These are phyloP conservation scores for Metschnikowia gruessii DNA, from an alignment of 805 yeast genomes.

Conservation along the genomic window DNA sequence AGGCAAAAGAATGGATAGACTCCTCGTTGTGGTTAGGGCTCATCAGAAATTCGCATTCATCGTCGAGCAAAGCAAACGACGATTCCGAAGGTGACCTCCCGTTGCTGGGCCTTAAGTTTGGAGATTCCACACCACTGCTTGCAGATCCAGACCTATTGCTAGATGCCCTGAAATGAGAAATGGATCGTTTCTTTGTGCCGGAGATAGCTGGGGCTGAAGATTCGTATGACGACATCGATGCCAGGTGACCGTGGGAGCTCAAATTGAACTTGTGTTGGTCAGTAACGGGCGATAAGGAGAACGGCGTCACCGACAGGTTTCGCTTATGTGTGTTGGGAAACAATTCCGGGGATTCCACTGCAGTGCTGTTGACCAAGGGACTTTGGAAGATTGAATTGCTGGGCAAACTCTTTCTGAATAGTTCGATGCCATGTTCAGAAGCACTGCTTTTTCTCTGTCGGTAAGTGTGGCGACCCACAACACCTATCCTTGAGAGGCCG, in stretches of 20 bases:
- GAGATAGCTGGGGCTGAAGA: constrained; percentile 8
- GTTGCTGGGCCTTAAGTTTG: constrained; percentile 46
- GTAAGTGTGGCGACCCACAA: constrained; percentile 71
- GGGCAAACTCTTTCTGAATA: constrained; percentile 31
- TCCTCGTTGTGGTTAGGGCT: constrained; percentile 27
- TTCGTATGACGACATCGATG: constrained; percentile 15
- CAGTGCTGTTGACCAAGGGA: constrained; percentile 21
- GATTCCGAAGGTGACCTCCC: constrained; percentile 53
- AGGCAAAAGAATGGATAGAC: constrained; percentile 44
- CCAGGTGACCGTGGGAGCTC: constrained; percentile 12
- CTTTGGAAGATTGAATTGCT: constrained; percentile 21
- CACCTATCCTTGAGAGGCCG: constrained; percentile 88
- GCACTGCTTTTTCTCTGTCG: constrained; percentile 41
- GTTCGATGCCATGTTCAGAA: constrained; percentile 42
- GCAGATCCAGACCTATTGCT: constrained; percentile 30
- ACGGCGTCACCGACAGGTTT: constrained; percentile 43
- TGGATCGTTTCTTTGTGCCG: constrained; percentile 17
- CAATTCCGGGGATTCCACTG: constrained; percentile 18
- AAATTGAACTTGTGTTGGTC: constrained; percentile 24
- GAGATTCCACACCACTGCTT: constrained; percentile 47
- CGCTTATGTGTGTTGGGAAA: constrained; percentile 28
- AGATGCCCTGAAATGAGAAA: constrained; percentile 19
- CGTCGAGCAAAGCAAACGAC: constrained; percentile 54
- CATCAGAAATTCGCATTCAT: constrained; percentile 36
- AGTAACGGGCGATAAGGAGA: constrained; percentile 40